Base-by-base conservation (phyloP, 2,329 filamentous ascomycete species). In the Madurella mycetomatis region DNA sequence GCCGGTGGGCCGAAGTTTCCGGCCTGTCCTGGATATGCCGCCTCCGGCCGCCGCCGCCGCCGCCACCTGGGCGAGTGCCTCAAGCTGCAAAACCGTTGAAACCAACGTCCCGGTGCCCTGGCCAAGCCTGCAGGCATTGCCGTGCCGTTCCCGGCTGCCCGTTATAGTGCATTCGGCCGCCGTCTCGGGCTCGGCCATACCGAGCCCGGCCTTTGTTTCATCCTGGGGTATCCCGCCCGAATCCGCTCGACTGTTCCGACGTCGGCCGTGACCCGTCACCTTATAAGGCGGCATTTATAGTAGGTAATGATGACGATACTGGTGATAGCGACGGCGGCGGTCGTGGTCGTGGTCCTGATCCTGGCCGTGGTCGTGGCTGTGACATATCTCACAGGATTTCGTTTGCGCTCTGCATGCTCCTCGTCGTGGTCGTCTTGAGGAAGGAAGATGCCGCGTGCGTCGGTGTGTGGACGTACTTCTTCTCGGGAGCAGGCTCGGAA, bases 371-470 rank as follows among this genome's bases (percentile, higher is more conserved):
- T n/a, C n/a, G n/a, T n/a, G n/a, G 19, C 16, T 11, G 9, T 9
- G n/a, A n/a, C n/a, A n/a, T 9, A 4, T 8, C 11, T 63, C 55
- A 63, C n/a, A 63, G 44, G 32, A 63, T 55, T 31, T 61, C 61
- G 48, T 64, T 64, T 7, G 61, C 61, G 16, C 18, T 49, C 19
- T 42, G 54, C 16, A 62, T 62, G n/a, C 16, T 25, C 5, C 41
- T 44, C 2, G 74, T 63, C 5, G 75, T 74, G 3, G 74, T 68
- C 7, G 72, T 77, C 60, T 63, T 69, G 47, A 78, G 61, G 59
- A 74, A 75, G 4, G 72, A 71, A 5, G 68, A 56, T 1, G 69
- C 71, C 1, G 75, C 74, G 54, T 77, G 70, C n/a, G 64, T 70
- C 2, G 76, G 76, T 9, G 66, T 60, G 57, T 72, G 63, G 45